Evolutionary conservation across 768 basidiomycete species (phyloP).

Genomic region (Podaxis carcinomalis): DNA sequence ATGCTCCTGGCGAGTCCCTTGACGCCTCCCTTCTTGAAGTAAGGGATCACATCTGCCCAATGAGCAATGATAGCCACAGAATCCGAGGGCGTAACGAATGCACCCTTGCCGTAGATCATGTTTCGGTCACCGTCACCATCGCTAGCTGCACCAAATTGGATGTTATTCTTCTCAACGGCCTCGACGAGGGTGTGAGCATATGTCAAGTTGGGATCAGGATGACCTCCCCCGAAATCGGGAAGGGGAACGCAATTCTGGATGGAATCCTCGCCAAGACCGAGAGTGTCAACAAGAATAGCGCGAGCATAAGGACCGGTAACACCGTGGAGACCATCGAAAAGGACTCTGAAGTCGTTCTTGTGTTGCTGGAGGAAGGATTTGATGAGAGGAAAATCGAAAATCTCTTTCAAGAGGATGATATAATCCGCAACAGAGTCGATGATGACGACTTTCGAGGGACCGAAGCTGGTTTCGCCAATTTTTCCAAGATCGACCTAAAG

Average conservation of each 20-base stretch:
- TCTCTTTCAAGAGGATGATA: conserved; percentile 71
- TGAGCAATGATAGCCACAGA: conserved; percentile 98
- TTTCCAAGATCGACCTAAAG: conserved; percentile 77
- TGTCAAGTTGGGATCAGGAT: conserved; percentile 97
- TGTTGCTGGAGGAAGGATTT: conserved; percentile 78
- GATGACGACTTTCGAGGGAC: conserved; percentile 80
- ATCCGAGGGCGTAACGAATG: conserved; percentile 97
- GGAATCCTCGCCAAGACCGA: conserved; percentile 75
- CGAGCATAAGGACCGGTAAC: conserved; percentile 96
- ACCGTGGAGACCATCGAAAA: conserved; percentile 95
- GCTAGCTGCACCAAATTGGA: conserved; percentile 92
- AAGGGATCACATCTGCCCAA: conserved; percentile 90
- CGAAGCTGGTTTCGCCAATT: conserved; percentile 74
- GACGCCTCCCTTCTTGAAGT: conserved; percentile 87
- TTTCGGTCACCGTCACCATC: conserved; percentile 98
- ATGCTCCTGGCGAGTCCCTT: conserved; percentile 96
- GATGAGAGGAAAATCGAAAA: conserved; percentile 95
- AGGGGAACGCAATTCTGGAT: conserved; percentile 89
- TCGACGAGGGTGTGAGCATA: conserved; percentile 95
- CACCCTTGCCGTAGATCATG: conserved; percentile 99
- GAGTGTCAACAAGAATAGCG: conserved; percentile 78
- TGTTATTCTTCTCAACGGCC: conserved; percentile 79
- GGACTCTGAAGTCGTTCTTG: conserved; percentile 67
- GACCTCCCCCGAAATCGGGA: conserved; percentile 96
- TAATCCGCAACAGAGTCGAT: conserved; percentile 96